Evolutionary conservation across 23 red algal genomes (phyloP), one percentile per base, ranked within the genome.

Genomic region (Gracilaria gracilis): DNA sequence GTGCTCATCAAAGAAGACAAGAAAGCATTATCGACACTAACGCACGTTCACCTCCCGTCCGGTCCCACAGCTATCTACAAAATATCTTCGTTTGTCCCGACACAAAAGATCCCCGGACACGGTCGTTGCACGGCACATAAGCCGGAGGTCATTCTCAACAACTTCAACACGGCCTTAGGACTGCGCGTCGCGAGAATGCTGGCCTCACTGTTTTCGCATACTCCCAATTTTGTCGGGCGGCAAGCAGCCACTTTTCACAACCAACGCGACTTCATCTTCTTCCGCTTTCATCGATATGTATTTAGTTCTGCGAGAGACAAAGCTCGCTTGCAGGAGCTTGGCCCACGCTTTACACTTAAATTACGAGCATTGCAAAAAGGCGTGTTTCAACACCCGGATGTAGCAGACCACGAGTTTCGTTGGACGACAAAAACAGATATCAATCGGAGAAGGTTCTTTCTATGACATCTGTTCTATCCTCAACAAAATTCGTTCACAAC

Each of bases 261-360:
- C 71, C 97, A 99, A 37, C 72, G 97, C 19, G 97, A 99, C 71
- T 99, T 95, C 72, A 95, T 99, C 73, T 99, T 99, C 75, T 96
- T 99, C 73, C 84, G 97, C 29, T 99, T 94, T 85, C 93, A 99
- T 64, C 94, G 94, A 33, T 96, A 96, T 70, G 70, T 96, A 5
- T 96, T 96, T 57, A 72, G 27, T n/a, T 85, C 93, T 6, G 58
- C 46, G 8, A 48, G 95, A 8, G 65, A 91, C 32, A 82, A 82
- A 11, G 90, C 88, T 33, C 80, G 94, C 25, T 75, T 96, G 51
- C 97, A 99, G 61, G 97, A 99, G 75, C 91, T 96, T 13, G 97
- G 97, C 14, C 97, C 97, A 28, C 91, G 97, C 35, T 99, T 99
- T 34, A 99, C 97, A 23, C 85, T 99, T 17, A 91, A 91, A 62